Evolutionary conservation across 306 rosid species (phyloP), one percentile per base, ranked within the genome.

Genomic region (Vigna hirtella): DNA sequence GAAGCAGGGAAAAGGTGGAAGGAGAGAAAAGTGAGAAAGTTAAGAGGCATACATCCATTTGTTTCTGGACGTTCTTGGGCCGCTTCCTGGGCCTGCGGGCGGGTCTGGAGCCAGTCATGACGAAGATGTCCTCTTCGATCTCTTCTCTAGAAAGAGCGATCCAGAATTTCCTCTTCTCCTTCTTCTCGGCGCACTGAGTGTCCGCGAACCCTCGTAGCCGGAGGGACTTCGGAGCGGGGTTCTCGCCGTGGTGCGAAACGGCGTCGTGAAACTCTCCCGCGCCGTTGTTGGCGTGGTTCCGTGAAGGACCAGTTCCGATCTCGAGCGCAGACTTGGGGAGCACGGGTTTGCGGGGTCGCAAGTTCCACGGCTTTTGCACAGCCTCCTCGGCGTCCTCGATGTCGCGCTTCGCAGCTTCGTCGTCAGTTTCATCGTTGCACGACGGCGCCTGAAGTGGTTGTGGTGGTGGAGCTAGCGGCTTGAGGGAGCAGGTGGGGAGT

Each of bases 71-170:
- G 80, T 82, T 95, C 90, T 90, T 95, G 49, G 96, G 83, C 70
- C 98, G 88, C 84, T 95, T 95, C 89, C 49, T 87, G 68, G 99
- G 98, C 84, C 98, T 80, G 10, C 98, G 87, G 50, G 87, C 56
- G 17, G 99, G 99, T 55, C 98, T 83, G 32, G 97, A 93, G 62
- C 98, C 99, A 22, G 98, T 95, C 94, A 95, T 93, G 48, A 87
- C 71, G 76, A 93, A 95, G 26, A 95, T 76, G 83, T 95, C 98
- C 57, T 95, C 98, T 74, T 95, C 98, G 87, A 95, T 95, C 86
- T 95, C 99, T 26, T 93, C 99, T 72, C 77, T 88, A 0, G 98
- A 93, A 49, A 95, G 89, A 26, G 98, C 98, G 86, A 95, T 91
- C 99, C 98, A 95, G 85, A 95, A 87, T 82, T 83, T 93, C 85